phyloP scores from a whole-genome alignment of 169 alveolate genomes.

The Besnoitia besnoiti region DNA sequence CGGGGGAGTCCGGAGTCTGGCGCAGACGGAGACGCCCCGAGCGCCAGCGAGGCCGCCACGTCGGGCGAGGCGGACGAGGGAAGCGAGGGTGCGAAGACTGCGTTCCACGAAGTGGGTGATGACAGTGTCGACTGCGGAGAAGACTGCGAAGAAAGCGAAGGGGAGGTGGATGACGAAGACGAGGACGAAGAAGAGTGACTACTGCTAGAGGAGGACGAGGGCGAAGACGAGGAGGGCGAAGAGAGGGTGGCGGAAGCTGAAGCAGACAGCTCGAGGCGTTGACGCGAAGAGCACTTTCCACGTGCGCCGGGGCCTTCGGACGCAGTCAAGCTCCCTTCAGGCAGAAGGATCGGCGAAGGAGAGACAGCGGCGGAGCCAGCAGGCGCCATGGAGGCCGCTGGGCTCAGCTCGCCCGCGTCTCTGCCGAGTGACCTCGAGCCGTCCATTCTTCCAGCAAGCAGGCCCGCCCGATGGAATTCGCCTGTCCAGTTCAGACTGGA shows the following conservation, averaged over 20 bases:
- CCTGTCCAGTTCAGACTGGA: too few species aligned
- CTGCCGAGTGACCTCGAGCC: not conserved
- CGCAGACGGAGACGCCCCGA: not conserved
- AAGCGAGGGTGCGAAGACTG: not conserved
- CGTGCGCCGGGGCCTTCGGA: not conserved
- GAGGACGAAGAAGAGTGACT: not conserved
- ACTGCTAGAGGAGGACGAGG: not conserved
- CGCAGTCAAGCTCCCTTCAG: not conserved
- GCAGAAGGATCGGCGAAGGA: not conserved
- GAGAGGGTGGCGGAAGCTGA: not conserved
- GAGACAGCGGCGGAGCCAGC: not conserved
- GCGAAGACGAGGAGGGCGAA: not conserved
- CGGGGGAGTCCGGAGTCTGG: not conserved
- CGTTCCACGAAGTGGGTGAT: not conserved
- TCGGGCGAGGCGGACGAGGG: too few species aligned
- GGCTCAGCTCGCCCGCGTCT: not conserved
- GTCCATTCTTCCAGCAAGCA: not conserved
- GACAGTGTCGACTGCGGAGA: not conserved
- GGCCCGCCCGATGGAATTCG: too few species aligned
- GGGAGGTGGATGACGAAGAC: not conserved
- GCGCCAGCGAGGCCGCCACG: not conserved
- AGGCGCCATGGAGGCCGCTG: not conserved
- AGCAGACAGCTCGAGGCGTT: too few species aligned
- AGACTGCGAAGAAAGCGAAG: not conserved
- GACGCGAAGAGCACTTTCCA: not conserved